Evolutionary conservation across 83 land plant species (phyloP).

Genomic region (Thuja plicata): DNA sequence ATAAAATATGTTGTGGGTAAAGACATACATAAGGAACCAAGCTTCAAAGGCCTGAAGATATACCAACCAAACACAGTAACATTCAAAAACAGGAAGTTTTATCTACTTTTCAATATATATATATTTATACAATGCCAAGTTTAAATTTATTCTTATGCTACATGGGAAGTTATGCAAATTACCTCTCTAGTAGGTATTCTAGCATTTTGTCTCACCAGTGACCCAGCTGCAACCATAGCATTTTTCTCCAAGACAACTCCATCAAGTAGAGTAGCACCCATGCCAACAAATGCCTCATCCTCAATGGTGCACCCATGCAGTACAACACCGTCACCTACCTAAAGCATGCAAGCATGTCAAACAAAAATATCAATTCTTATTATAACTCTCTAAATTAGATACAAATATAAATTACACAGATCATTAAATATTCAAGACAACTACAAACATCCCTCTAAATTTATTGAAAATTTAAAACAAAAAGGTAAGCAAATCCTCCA

Average conservation of each 20-base stretch:
- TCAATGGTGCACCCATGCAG: conserved; percentile 60
- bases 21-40: no score
- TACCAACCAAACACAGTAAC: no score
- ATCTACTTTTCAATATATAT: no score
- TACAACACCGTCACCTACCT: conserved; percentile 53
- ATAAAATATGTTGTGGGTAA: no score
- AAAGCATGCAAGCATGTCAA: conserved; percentile 12
- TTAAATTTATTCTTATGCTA: not conserved
- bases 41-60: no score
- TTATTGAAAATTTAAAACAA: not conserved
- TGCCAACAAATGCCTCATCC: conserved; percentile 61
- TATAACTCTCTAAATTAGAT: not conserved
- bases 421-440: not conserved
- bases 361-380: not conserved
- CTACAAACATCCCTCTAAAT: not conserved
- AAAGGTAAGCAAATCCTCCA: not conserved
- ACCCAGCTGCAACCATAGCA: no score
- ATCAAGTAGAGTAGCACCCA: no score
- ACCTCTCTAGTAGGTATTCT: conserved; percentile 56
- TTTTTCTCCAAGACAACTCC: no score
- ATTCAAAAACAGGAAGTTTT: no score
- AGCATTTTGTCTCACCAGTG: no score
- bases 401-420: not conserved
- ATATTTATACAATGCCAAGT: not conserved
- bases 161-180: not conserved